Base-by-base conservation (phyloP, 768 basidiomycete species). In the Chlorophyllum brunneum region DNA sequence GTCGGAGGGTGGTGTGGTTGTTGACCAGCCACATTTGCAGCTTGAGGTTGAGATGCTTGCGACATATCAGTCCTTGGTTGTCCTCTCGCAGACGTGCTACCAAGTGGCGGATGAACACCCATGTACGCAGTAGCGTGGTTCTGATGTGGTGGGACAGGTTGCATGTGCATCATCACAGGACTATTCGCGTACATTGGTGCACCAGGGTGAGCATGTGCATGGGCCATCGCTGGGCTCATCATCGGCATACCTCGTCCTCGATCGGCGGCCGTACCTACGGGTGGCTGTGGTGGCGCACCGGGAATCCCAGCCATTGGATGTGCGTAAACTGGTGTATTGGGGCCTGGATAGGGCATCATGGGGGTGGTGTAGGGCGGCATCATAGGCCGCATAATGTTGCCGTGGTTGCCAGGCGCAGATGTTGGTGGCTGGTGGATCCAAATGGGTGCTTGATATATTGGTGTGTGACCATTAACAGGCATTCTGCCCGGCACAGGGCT, bases 161-260 rank as follows among this genome's bases (percentile, higher is more conserved):
- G 73, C 5, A 84, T 71, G 74, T 81, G 86, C 73, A 90, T 79
- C 64, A 90, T 64, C 15, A 83, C 81, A 9, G 88, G 87, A 61
- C 86, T 88, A 31, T 76, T 68, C 4, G 73, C 76, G 64, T 88
- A 89, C 78, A 88, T 82, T 13, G 74, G 63, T 46, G 76, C 68
- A 20, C 71, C 69, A n/a, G 81, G 76, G 62, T 78, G 79, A 26
- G 76, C 68, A 18, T 71, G 69, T 10, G 81, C 76, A 63, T 79
- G 79, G 29, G 79, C 67, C 70, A 87, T 75, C n/a, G 78, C 79
- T n/a, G 88, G 88, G 63, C 86, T 89, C 68, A 89, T 79, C 65
- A 86, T 68, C 11, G 79, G 66, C 68, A 86, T 69, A 46, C 70
- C 75, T 22, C 80, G 81, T 18, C 65, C 30, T 65, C 69, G 48